Conservation (phyloP, 2,329 filamentous ascomycete genomes). For the Remersonia thermophila region DNA sequence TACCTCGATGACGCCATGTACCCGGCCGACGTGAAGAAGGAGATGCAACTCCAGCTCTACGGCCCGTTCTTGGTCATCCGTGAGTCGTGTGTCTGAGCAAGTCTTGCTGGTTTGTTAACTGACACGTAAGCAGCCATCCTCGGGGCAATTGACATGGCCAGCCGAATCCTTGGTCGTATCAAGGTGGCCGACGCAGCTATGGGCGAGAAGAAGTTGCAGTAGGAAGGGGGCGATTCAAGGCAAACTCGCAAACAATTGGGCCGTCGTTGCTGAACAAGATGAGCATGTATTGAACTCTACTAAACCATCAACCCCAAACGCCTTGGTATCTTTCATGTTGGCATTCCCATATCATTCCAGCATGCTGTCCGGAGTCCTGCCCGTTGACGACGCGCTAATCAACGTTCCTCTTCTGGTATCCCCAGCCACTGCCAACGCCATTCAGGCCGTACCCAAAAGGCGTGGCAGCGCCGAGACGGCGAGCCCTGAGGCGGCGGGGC, state of each 20-base stretch:
- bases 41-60: constrained; percentile 37
- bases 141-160: constrained; percentile 43
- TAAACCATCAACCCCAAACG: constrained; percentile 2
- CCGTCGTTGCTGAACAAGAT: too few relatives aligned
- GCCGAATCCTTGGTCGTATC: constrained; percentile 33
- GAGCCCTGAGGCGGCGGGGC: constrained; percentile 38
- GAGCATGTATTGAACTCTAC: too few relatives aligned
- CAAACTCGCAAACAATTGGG: too few relatives aligned
- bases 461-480: constrained; percentile 43
- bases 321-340: constrained; percentile 6
- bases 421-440: constrained; percentile 46
- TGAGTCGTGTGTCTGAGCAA: constrained; percentile 25
- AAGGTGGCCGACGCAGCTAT: constrained; percentile 20
- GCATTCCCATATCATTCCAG: too few relatives aligned
- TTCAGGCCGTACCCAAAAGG: constrained; percentile 44
- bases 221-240: constrained; percentile 4
- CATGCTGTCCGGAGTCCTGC: neutral
- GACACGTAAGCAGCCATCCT: constrained; percentile 28
- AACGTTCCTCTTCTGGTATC: constrained; percentile 40
- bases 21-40: constrained; percentile 30
- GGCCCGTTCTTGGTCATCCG: constrained; percentile 40
- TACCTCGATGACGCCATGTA: constrained; percentile 37
- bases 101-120: neutral
- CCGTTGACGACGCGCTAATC: constrained; percentile 22
- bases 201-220: constrained; percentile 31